Evolutionary conservation across 1,284 basidiomycete genomes (phyloP), one percentile per base, ranked within the genome.

Genomic region (Malassezia globosa): DNA sequence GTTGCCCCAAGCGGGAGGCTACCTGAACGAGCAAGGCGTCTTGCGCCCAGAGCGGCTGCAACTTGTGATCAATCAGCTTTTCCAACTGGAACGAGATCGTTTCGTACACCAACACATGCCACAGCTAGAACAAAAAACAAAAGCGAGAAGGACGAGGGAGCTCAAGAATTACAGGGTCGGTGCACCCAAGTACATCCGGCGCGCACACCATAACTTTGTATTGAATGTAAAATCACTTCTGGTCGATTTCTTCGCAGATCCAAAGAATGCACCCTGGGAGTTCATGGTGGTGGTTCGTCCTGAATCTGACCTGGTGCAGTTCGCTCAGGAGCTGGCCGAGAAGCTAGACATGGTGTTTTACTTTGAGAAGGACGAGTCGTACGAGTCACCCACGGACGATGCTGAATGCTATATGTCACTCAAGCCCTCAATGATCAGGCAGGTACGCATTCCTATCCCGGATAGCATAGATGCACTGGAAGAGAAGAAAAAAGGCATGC

Each of bases 81-180:
- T 80, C 8, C 74, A 79, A 7, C 87, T 87, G 77, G 94, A 99
- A 73, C 77, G 79, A 54, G 87, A 90, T 54, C 78, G 86, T 6
- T 96, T 94, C 57, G 83, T 92, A 76, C 83, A 82, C 73, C 87
- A 94, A 66, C 85, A 84, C 60, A 80, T 41, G 21, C 90, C 87
- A 84, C 84, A 37, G 10, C 21, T 41, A 1, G 23, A 42, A 18
- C 10, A 7, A 33, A 21, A 35, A 19, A 22, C 25, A 11, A 21
- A 21, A 21, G 40, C 35, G 48, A 60, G 21, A 54, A 50, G 29
- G 36, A 23, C 11, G 18, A 26, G 10, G 26, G 29, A 34, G 16
- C 25, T 8, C n/a, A 52, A 31, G n/a, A n/a, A n/a, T n/a, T n/a
- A n/a, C n/a, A n/a, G n/a, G n/a, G n/a, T n/a, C n/a, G n/a, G n/a